These are phyloP conservation scores for Lipomyces sp. DNA, from an alignment of 805 yeast species.

Conservation along the genomic window DNA sequence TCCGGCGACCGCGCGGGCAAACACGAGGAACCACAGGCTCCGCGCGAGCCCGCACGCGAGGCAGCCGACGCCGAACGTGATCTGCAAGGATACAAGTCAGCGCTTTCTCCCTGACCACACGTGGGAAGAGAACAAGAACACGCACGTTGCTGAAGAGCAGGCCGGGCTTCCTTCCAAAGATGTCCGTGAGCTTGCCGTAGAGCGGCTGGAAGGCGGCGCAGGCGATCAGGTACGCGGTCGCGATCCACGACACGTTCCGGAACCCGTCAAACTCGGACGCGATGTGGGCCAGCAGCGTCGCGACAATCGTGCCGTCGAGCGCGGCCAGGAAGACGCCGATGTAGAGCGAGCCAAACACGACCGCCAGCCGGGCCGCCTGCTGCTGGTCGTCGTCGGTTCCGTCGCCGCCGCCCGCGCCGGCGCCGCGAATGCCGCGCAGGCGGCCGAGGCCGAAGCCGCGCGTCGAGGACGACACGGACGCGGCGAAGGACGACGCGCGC, in stretches of 20 bases:
- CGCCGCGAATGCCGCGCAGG: background rate
- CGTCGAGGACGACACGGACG: slow-evolving; percentile 12
- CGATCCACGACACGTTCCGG: slow-evolving; percentile 64
- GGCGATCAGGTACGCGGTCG: slow-evolving; percentile 67
- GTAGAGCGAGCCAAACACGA: slow-evolving; percentile 51
- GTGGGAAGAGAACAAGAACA: background rate
- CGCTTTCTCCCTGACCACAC: no score
- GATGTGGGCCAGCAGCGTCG: slow-evolving; percentile 52
- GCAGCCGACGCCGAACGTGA: slow-evolving; percentile 50
- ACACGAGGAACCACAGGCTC: slow-evolving; percentile 27
- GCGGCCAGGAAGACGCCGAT: slow-evolving; percentile 51
- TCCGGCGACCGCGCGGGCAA: slow-evolving; percentile 63
- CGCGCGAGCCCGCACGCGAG: slow-evolving; percentile 46
- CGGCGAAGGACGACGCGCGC: slow-evolving; percentile 15
- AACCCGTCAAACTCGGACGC: slow-evolving; percentile 58
- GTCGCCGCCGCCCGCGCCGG: background rate
- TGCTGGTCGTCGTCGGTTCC: slow-evolving; percentile 9
- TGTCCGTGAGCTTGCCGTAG: slow-evolving; percentile 69
- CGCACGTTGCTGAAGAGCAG: slow-evolving; percentile 44
- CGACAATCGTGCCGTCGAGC: slow-evolving; percentile 52
- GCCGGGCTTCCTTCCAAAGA: slow-evolving; percentile 45
- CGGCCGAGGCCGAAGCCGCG: background rate
- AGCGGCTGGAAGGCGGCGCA: slow-evolving; percentile 74
- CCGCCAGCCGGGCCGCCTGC: slow-evolving; percentile 41
- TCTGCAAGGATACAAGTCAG: slow-evolving; percentile 1